phyloP scores from a whole-genome alignment of 2,329 filamentous ascomycete species.

The Fusarium sp. region DNA sequence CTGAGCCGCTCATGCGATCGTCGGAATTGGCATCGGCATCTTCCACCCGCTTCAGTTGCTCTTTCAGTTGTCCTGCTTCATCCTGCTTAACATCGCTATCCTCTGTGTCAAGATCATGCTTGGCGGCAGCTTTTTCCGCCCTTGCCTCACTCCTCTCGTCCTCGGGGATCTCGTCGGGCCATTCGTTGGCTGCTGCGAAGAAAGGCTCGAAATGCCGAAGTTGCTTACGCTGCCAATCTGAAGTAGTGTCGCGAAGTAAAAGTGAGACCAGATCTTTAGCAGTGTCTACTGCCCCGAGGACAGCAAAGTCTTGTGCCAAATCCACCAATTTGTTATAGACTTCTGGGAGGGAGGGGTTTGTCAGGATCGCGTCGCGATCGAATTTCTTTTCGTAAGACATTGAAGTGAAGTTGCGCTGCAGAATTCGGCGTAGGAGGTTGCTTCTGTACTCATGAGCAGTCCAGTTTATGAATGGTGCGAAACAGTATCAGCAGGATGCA shows the following conservation, averaged over 20 bases:
- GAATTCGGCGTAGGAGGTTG: not conserved
- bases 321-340: constrained; percentile 22
- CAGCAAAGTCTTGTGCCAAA: constrained; percentile 38
- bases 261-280: constrained; percentile 30
- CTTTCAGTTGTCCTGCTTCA: not conserved
- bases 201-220: constrained; percentile 21
- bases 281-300: constrained; percentile 31
- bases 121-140: not conserved
- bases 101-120: not conserved
- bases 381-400: constrained; percentile 24
- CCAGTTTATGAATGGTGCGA: no score
- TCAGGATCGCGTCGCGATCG: constrained; percentile 17
- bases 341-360: constrained; percentile 10
- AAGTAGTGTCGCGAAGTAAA: constrained; percentile 32
- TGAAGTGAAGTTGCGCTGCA: not conserved
- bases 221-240: constrained; percentile 31
- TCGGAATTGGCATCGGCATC: not conserved
- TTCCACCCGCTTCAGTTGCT: not conserved
- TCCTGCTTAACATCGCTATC: not conserved
- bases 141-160: constrained; percentile 6
- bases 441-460: not conserved
- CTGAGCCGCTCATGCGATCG: not conserved
- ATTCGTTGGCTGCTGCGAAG: constrained; percentile 30
- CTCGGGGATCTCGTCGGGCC: constrained; percentile 31
- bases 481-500: not conserved